These are phyloP conservation scores for Chaetomium tenue DNA, from an alignment of 495 filamentous ascomycete genomes.

Conservation along the genomic window DNA sequence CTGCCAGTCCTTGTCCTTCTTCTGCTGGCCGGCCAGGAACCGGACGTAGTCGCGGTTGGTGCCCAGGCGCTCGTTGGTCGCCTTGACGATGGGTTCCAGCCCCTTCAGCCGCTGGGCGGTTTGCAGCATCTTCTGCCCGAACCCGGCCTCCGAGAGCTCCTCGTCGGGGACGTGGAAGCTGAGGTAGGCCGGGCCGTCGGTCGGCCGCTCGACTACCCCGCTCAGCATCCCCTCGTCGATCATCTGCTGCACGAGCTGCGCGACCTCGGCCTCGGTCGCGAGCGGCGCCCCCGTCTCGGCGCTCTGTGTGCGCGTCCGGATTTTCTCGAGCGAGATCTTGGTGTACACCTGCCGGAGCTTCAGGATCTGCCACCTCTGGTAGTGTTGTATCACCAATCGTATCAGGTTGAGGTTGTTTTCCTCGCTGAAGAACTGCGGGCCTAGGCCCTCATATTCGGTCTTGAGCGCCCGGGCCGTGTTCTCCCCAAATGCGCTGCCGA, in stretches of 20 bases:
- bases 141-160: constrained; percentile 47
- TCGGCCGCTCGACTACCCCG: constrained; percentile 52
- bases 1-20: constrained; percentile 33
- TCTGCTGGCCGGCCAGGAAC: constrained; percentile 47
- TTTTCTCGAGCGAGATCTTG: constrained; percentile 52
- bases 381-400: constrained; percentile 48
- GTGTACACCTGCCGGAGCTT: constrained; percentile 47
- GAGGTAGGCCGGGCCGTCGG: constrained; percentile 40
- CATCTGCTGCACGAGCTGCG: constrained; percentile 52
- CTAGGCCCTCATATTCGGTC: constrained; percentile 55
- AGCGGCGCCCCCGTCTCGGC: constrained; percentile 52
- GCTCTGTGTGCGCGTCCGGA: constrained; percentile 48
- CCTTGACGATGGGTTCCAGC: constrained; percentile 44
- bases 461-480: constrained; percentile 56
- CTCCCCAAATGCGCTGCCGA: constrained; percentile 67
- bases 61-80: constrained; percentile 54
- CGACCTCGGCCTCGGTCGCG: constrained; percentile 47
- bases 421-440: constrained; percentile 56
- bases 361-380: constrained; percentile 52
- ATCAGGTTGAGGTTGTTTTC: constrained; percentile 53
- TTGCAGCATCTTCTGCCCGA: constrained; percentile 42
- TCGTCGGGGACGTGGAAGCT: constrained; percentile 38
- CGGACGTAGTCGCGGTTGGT: constrained; percentile 61
- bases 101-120: constrained; percentile 47
- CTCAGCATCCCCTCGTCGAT: constrained; percentile 56